Conservation (phyloP, 345 rosid species). For the Sonneratia alba region DNA sequence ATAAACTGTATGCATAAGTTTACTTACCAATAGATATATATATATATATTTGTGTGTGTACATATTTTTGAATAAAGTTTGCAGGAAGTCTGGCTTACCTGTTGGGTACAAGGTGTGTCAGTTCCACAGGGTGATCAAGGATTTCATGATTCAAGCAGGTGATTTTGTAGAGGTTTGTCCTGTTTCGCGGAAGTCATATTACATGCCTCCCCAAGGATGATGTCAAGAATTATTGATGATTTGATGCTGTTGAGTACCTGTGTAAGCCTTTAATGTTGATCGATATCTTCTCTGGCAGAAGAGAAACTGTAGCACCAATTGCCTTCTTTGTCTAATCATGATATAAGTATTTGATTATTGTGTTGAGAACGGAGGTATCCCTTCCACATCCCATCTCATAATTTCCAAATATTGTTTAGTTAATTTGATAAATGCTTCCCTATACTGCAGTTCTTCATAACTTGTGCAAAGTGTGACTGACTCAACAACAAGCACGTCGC, state of each 20-base stretch:
- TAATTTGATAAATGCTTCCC: not conserved
- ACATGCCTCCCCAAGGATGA: not conserved
- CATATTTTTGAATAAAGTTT: not conserved
- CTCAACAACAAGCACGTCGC: constrained; percentile 93
- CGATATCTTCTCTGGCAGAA: not conserved
- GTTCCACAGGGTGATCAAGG: constrained; percentile 88
- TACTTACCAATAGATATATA: no score
- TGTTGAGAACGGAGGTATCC: not conserved
- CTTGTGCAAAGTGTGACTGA: constrained; percentile 97
- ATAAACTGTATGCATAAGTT: no score
- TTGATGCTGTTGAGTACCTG: not conserved
- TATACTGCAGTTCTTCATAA: constrained; percentile 75
- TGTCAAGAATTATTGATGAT: not conserved
- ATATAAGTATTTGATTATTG: no score
- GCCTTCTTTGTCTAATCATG: no score
- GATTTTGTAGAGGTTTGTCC: constrained; percentile 71
- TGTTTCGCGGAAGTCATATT: not conserved
- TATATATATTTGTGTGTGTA: not conserved
- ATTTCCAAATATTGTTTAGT: not conserved
- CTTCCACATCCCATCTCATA: not conserved
- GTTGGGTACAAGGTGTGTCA: constrained; percentile 90
- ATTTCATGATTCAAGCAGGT: constrained; percentile 96
- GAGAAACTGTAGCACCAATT: not conserved
- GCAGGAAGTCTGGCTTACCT: constrained; percentile 83
- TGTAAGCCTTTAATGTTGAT: not conserved